These are phyloP conservation scores for Talaromyces funiculosus DNA, from an alignment of 2,329 filamentous ascomycete species.

Conservation along the genomic window DNA sequence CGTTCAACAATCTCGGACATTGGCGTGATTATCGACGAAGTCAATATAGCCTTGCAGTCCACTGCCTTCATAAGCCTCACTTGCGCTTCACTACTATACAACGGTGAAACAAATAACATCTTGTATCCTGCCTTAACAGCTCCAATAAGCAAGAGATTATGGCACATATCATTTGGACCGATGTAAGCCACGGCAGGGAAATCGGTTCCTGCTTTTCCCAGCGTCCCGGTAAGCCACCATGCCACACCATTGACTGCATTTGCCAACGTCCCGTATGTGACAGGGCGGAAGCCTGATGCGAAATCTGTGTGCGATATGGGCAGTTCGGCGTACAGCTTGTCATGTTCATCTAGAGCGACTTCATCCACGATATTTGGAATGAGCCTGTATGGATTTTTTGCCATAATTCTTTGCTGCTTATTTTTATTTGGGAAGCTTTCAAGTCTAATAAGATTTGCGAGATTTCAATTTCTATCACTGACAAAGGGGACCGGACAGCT, in stretches of 20 bases:
- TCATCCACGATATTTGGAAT: constrained; percentile 33
- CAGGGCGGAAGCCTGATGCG: constrained; percentile 17
- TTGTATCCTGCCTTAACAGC: constrained; percentile 35
- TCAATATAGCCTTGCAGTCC: constrained; percentile 11
- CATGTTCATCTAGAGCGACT: constrained; percentile 21
- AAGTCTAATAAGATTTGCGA: not conserved
- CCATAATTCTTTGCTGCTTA: not conserved
- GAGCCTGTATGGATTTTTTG: constrained; percentile 15
- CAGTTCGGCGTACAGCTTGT: constrained; percentile 25
- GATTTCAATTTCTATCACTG: not conserved
- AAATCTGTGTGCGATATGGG: constrained; percentile 21
- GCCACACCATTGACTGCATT: constrained; percentile 31
- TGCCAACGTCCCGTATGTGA: constrained; percentile 18
- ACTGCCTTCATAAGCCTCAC: constrained; percentile 7
- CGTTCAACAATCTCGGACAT: not conserved
- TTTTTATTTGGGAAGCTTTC: not conserved
- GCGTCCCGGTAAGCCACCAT: constrained; percentile 27
- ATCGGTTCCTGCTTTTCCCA: constrained; percentile 20
- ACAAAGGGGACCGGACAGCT: not conserved
- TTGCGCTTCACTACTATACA: constrained; percentile 11
- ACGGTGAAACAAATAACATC: constrained; percentile 17
- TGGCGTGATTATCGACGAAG: not conserved
- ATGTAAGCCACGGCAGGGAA: constrained; percentile 37
- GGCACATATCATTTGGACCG: constrained; percentile 38
- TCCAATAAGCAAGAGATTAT: constrained; percentile 30